Conservation (phyloP, 192 early-diverging fungal species). For the Neocallimastix lanati region DNA sequence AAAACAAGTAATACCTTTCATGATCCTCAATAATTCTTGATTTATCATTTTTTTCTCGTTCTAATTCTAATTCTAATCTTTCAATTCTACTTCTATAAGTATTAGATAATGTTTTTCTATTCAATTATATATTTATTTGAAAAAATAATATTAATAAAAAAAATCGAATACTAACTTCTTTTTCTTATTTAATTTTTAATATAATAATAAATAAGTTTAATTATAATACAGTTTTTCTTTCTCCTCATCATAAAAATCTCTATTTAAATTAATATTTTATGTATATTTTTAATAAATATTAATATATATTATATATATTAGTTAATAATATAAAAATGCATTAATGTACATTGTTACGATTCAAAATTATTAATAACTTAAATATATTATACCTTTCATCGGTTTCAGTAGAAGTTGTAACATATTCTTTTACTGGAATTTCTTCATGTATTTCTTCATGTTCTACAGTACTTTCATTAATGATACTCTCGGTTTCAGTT, state of each 20-base stretch:
- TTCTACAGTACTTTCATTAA: background rate
- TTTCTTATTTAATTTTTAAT: too few relatives aligned
- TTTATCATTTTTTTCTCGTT: background rate
- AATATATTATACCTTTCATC: background rate
- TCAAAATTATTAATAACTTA: too few relatives aligned
- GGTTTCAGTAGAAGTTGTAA: background rate
- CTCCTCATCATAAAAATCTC: background rate
- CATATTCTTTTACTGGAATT: background rate
- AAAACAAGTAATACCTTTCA: background rate
- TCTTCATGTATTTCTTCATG: background rate
- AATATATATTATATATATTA: too few relatives aligned
- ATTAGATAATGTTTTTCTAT: background rate
- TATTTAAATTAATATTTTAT: too few relatives aligned
- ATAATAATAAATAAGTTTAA: background rate
- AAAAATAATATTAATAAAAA: too few relatives aligned
- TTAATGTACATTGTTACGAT: too few relatives aligned
- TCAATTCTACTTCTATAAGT: background rate
- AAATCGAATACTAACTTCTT: too few relatives aligned
- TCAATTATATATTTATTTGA: too few relatives aligned
- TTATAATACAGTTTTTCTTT: background rate
- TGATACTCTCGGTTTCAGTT: background rate
- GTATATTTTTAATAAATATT: too few relatives aligned
- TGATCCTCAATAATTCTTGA: background rate
- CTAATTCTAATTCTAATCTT: background rate
- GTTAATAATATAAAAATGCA: too few relatives aligned